Evolutionary conservation across 306 rosid genomes (phyloP).

Genomic region (Acacia crassicarpa): DNA sequence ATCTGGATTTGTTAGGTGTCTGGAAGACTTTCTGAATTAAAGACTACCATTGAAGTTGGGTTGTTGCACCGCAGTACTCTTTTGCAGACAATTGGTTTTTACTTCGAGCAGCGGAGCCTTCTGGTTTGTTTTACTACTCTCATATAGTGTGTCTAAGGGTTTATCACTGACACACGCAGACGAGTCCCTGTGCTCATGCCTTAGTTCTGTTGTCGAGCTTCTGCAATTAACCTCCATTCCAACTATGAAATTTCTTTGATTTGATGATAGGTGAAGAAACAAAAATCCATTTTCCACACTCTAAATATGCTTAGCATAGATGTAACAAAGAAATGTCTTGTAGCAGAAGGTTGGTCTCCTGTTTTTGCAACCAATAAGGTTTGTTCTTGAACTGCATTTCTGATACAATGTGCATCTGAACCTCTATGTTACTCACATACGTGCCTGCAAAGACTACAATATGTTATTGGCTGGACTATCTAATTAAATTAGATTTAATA

Average conservation of each 20-base stretch:
- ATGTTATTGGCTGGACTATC: not conserved
- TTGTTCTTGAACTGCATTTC: constrained; percentile 30
- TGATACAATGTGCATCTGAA: constrained; percentile 10
- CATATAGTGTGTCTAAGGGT: constrained; percentile 20
- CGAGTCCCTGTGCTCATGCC: not conserved
- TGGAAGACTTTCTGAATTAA: constrained; percentile 73
- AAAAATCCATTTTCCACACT: constrained; percentile 71
- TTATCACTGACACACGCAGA: constrained; percentile 4
- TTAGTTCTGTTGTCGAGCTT: constrained; percentile 25
- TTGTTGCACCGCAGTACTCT: constrained; percentile 58
- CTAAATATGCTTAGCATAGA: constrained; percentile 90
- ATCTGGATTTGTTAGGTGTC: constrained; percentile 56
- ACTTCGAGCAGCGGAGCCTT: constrained; percentile 74
- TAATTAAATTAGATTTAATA: constrained; percentile 29
- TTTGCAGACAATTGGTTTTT: constrained; percentile 65
- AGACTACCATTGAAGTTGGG: constrained; percentile 77
- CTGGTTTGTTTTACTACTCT: constrained; percentile 55
- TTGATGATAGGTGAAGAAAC: constrained; percentile 65
- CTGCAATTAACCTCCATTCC: constrained; percentile 28
- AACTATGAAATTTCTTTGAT: constrained; percentile 23
- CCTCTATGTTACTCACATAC: not conserved
- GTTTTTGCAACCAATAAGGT: constrained; percentile 78
- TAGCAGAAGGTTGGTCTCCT: constrained; percentile 94
- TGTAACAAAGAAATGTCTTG: constrained; percentile 85
- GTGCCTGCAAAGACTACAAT: not conserved